Percentiles rank a stretch among this genome's conserved stretches.
phyloP scores from a whole-genome alignment of 139 green algal genomes.

The Micromonas pusilla region DNA sequence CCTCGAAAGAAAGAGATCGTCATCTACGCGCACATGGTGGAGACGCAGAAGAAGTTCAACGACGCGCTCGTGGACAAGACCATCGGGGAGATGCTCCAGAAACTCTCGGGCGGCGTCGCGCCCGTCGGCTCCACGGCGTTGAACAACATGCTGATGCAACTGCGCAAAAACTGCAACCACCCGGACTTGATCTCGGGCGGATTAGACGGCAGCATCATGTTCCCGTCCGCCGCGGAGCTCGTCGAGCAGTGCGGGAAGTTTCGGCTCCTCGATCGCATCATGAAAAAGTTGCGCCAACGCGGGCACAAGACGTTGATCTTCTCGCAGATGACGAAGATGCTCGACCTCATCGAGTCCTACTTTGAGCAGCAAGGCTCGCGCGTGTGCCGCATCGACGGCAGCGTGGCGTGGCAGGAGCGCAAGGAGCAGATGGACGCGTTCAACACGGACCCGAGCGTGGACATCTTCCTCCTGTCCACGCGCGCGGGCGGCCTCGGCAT shows the following conservation, averaged over 20 bases:
- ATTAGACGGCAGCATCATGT: conserved; percentile 37
- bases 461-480: conserved; percentile 92
- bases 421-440: conserved; percentile 58
- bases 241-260: conserved; percentile 90
- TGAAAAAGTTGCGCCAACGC: conserved; percentile 50
- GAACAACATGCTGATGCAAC: conserved; percentile 95
- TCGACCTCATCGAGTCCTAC: conserved; percentile 91
- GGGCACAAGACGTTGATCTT: conserved; percentile 90
- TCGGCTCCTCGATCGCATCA: conserved; percentile 72
- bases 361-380: conserved; percentile 69
- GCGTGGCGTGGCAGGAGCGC: conserved; percentile 33
- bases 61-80: conserved; percentile 92
- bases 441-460: conserved; percentile 66
- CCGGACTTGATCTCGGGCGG: conserved; percentile 69
- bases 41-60: conserved; percentile 87
- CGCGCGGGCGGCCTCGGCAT: conserved; percentile 89
- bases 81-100: conserved; percentile 61
- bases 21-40: conserved; percentile 94
- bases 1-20: conserved; percentile 98
- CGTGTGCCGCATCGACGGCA: conserved; percentile 75
- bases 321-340: conserved; percentile 97
- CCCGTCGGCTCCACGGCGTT: conserved; percentile 43
- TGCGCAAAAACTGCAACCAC: conserved; percentile 98
- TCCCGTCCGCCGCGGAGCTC: conserved; percentile 62
- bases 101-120: background rate